Conservation (phyloP, 169 alveolate genomes). For the Plasmodium berghei region DNA sequence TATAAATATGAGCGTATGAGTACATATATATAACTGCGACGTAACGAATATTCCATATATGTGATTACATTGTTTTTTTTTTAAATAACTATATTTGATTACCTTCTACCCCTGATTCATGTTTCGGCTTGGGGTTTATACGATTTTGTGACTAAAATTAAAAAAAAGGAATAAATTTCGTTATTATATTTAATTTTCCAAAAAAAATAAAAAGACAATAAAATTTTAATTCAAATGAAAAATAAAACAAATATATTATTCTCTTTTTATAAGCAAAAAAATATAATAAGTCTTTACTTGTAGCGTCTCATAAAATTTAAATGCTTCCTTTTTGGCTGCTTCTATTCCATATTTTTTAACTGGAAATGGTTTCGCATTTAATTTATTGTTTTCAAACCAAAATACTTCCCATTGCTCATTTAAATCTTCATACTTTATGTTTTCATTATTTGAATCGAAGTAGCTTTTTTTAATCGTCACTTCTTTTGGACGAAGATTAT, state of each 20-base stretch:
- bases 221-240: not conserved
- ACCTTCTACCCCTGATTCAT: constrained; percentile 70
- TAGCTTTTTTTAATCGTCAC: constrained; percentile 79
- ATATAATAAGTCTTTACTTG: constrained; percentile 55
- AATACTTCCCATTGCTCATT: constrained; percentile 89
- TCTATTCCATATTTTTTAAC: constrained; percentile 84
- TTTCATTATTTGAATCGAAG: constrained; percentile 78
- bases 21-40: not conserved
- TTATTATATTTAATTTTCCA: not conserved
- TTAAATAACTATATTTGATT: not conserved
- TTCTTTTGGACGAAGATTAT: constrained; percentile 77
- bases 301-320: constrained; percentile 79
- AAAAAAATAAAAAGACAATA: constrained; percentile 5
- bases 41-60: not conserved
- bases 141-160: constrained; percentile 29
- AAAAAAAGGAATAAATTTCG: not conserved
- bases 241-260: constrained; percentile 4
- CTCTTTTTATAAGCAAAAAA: not conserved
- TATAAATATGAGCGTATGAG: not conserved
- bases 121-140: constrained; percentile 36
- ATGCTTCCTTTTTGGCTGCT: constrained; percentile 81
- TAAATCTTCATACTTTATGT: constrained; percentile 79
- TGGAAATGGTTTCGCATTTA: constrained; percentile 87
- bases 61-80: not conserved
- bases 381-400: constrained; percentile 83